A percentile compares a stretch with the other conserved stretches of the same genome.
Evolutionary conservation across 768 basidiomycete species (phyloP).

Genomic region (Termitomyces sp.): DNA sequence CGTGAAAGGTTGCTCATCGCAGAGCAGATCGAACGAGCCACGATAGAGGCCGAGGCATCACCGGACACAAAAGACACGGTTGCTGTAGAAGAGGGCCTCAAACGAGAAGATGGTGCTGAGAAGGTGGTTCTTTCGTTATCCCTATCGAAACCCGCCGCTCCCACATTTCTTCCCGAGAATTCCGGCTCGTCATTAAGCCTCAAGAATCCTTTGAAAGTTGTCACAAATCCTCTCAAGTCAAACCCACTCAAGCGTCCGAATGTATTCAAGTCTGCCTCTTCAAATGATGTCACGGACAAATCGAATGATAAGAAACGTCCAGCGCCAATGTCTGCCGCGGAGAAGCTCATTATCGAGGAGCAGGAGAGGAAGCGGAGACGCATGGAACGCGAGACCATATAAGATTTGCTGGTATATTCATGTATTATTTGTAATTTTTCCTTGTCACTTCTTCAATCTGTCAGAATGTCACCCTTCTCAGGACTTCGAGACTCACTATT

Average conservation of each 20-base stretch:
- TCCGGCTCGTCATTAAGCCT: constrained; percentile 32
- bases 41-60: constrained; percentile 33
- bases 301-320: constrained; percentile 56
- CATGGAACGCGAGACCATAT: constrained; percentile 51
- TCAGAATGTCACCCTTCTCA: background rate
- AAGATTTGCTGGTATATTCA: background rate
- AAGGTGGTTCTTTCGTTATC: constrained; percentile 75
- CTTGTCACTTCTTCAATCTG: background rate
- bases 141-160: constrained; percentile 38
- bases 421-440: constrained; percentile 12
- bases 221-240: constrained; percentile 54
- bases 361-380: constrained; percentile 82
- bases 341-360: constrained; percentile 84
- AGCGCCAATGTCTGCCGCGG: constrained; percentile 73
- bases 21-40: constrained; percentile 92
- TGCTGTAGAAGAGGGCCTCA: constrained; percentile 53
- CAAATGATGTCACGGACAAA: constrained; percentile 28
- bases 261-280: constrained; percentile 55
- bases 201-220: constrained; percentile 62
- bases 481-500: background rate
- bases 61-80: constrained; percentile 30
- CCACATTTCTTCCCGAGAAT: constrained; percentile 24
- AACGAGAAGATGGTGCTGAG: constrained; percentile 65
- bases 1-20: constrained; percentile 84
- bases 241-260: constrained; percentile 74